Evolutionary conservation across 2,329 filamentous ascomycete species (phyloP).

Genomic region (Zymoseptoria passerinii): DNA sequence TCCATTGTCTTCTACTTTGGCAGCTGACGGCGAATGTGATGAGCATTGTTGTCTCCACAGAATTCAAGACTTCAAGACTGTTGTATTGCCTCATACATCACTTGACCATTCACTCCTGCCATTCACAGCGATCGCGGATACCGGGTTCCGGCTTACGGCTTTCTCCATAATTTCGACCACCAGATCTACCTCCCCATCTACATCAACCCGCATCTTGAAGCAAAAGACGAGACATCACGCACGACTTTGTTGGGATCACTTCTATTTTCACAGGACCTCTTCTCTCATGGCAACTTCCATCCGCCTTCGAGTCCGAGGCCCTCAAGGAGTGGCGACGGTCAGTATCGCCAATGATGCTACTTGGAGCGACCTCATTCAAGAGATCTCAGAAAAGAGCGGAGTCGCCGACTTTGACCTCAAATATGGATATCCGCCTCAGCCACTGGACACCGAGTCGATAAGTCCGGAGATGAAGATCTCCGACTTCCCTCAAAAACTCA

Average conservation of each 20-base stretch:
- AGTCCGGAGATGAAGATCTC: slow-evolving; percentile 43
- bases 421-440: slow-evolving; percentile 72
- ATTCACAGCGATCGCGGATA: too few relatives aligned
- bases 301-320: slow-evolving; percentile 67
- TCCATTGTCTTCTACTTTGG: neutral
- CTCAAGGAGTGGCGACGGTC: slow-evolving; percentile 62
- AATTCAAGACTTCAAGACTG: too few relatives aligned
- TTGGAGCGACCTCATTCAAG: slow-evolving; percentile 51
- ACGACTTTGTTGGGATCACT: neutral
- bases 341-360: slow-evolving; percentile 61
- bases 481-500: slow-evolving; percentile 53
- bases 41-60: too few relatives aligned
- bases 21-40: neutral
- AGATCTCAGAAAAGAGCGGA: slow-evolving; percentile 56
- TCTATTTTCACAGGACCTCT: neutral
- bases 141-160: too few relatives aligned
- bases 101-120: too few relatives aligned
- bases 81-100: too few relatives aligned
- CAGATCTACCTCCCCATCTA: too few relatives aligned
- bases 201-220: neutral
- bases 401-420: slow-evolving; percentile 65
- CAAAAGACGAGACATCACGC: neutral
- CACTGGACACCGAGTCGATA: slow-evolving; percentile 52
- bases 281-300: slow-evolving; percentile 39
- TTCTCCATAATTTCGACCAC: too few relatives aligned